Conservation (phyloP, 1,284 basidiomycete genomes). For the Rhodotorula sp. region DNA sequence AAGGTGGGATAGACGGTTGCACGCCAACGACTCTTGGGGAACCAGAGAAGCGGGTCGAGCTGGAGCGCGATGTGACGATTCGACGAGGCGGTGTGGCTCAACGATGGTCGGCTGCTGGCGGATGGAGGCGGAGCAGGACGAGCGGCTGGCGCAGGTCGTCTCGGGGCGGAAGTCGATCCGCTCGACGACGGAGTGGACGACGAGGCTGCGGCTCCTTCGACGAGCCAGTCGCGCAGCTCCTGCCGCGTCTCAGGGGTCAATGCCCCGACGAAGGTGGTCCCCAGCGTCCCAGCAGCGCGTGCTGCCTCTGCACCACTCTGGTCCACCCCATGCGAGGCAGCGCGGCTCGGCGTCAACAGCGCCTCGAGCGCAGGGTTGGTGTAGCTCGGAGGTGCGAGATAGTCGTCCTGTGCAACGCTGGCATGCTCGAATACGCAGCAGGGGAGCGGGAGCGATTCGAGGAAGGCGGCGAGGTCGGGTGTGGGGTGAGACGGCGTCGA, state of each 20-base stretch:
- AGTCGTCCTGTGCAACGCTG: not conserved
- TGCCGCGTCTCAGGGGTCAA: not conserved
- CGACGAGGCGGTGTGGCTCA: not conserved
- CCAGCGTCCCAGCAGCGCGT: too few relatives aligned
- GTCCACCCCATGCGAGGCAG: not conserved
- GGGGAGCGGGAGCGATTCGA: not conserved
- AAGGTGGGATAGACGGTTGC: not conserved
- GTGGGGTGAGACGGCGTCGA: not conserved
- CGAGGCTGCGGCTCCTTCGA: not conserved
- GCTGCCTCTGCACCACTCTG: not conserved
- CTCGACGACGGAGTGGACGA: not conserved
- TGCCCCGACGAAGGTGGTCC: not conserved
- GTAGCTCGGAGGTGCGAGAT: not conserved
- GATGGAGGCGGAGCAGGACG: not conserved
- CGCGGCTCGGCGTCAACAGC: not conserved
- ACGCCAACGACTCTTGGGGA: slow-evolving; percentile 1
- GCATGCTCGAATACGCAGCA: slow-evolving; percentile 1
- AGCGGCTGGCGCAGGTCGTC: too few relatives aligned
- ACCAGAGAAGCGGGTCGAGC: not conserved
- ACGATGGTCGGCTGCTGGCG: not conserved
- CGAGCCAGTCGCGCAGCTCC: not conserved
- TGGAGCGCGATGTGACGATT: not conserved
- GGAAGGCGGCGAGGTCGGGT: slow-evolving; percentile 1
- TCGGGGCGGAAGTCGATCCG: not conserved
- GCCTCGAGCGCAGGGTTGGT: not conserved